Base-by-base conservation (phyloP, 1,284 basidiomycete species). In the Trichosporon asahii region DNA sequence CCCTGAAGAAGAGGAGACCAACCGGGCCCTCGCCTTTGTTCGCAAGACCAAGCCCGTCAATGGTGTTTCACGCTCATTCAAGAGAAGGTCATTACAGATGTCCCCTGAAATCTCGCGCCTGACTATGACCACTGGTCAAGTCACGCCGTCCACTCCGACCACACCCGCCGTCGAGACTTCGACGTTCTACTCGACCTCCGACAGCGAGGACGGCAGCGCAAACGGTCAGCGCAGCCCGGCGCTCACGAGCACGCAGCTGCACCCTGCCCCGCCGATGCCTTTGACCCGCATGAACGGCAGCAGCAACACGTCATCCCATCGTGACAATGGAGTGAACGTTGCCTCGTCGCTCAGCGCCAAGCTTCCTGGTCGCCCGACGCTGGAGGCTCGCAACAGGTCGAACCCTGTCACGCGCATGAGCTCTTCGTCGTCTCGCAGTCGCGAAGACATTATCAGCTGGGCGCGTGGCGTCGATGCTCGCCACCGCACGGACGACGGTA, bases 381-480 rank as follows among this genome's bases (percentile, higher is more conserved):
- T 70, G 6, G 67, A 68, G 18, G 44, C 49, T 18, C 67, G 67
- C 63, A 18, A 49, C 21, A 5, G 65, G 3, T 33, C 67, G 5
- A 72, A 70, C 6, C 77, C 77, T 11, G 79, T 80, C 9, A 75
- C 78, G 9, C 76, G 75, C 9, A 70, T 81, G 69, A 74, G 78
- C 6, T 80, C 80, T 1, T 76, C 77, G 7, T 79, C 77, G 11
- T 82, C 81, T 1, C 74, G 78, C 31, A 80, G 79, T 68, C 72
- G 81, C 11, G 81, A 82, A 55, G 81, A 82, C 65, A 82, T 82
- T 66, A 78, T 82, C 60, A 76, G 74, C 35, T 82, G 81, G 81
- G 76, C 80, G 18, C 78, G 78, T 46, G 77, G 76, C 18, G 77
- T 82, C 31, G 75, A 73, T n/a, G 68, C 57, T n/a, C 72, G 64